Evolutionary conservation across 2,329 filamentous ascomycete species (phyloP).

Genomic region (Cytospora piceae): DNA sequence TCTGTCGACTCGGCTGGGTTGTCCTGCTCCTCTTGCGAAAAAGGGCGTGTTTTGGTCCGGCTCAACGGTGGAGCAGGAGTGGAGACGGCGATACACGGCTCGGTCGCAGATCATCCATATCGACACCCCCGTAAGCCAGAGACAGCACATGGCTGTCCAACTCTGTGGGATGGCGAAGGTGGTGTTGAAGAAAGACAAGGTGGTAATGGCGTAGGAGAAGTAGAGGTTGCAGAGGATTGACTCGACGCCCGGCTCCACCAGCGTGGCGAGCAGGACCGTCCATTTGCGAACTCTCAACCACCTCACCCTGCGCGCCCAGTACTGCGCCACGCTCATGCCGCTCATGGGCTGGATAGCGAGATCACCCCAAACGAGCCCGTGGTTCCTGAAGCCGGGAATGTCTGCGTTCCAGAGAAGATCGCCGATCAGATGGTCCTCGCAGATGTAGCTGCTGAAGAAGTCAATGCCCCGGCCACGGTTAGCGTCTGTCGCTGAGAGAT

Average conservation of each 20-base stretch:
- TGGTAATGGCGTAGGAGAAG: constrained; percentile 77
- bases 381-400: constrained; percentile 71
- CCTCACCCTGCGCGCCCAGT: constrained; percentile 78
- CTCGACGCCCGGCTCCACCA: constrained; percentile 93
- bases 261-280: constrained; percentile 84
- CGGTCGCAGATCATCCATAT: constrained; percentile 79
- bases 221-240: constrained; percentile 82
- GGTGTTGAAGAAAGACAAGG: constrained; percentile 65
- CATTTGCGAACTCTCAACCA: constrained; percentile 96
- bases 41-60: constrained; percentile 72
- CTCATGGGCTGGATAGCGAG: constrained; percentile 88
- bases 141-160: constrained; percentile 66
- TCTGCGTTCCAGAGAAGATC: constrained; percentile 83
- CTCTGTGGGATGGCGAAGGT: constrained; percentile 60
- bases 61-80: constrained; percentile 72
- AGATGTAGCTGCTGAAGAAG: constrained; percentile 94
- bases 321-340: constrained; percentile 75
- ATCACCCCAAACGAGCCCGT: constrained; percentile 83
- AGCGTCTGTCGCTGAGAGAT: constrained; percentile 44
- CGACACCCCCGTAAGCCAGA: constrained; percentile 69
- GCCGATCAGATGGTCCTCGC: constrained; percentile 95
- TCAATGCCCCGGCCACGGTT: constrained; percentile 72
- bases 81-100: constrained; percentile 72
- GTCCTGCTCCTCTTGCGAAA: constrained; percentile 63
- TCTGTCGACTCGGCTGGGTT: constrained; percentile 45